Conservation (phyloP, 2,329 filamentous ascomycete genomes). For the Simplicillium sp. region DNA sequence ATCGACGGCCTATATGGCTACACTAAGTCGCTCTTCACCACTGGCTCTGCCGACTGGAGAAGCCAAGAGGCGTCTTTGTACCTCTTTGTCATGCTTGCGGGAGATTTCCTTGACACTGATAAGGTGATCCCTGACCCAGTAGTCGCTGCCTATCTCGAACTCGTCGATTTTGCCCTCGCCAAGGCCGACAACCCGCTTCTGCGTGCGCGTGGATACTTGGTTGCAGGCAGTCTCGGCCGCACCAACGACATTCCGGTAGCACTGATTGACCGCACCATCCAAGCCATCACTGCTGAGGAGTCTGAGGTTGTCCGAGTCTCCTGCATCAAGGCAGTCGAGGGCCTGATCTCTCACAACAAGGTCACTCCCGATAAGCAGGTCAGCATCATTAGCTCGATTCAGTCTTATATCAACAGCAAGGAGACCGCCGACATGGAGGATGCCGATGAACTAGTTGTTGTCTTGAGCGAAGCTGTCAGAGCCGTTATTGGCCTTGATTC, state of each 20-base stretch:
- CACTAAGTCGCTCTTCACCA: slow-evolving; percentile 64
- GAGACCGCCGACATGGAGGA: slow-evolving; percentile 79
- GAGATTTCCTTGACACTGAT: slow-evolving; percentile 71
- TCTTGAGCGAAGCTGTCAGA: slow-evolving; percentile 76
- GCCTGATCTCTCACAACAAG: slow-evolving; percentile 45
- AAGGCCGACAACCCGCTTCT: slow-evolving; percentile 64
- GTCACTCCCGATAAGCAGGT: slow-evolving; percentile 47
- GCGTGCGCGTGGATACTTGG: slow-evolving; percentile 76
- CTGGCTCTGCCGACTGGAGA: slow-evolving; percentile 40
- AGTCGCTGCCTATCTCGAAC: slow-evolving; percentile 65
- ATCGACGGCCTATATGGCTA: slow-evolving; percentile 72
- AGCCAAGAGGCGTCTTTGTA: slow-evolving; percentile 74
- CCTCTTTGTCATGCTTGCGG: slow-evolving; percentile 73
- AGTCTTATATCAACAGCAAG: slow-evolving; percentile 67
- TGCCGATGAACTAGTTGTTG: slow-evolving; percentile 84
- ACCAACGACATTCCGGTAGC: slow-evolving; percentile 54
- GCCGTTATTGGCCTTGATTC: slow-evolving; percentile 76
- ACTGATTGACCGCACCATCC: slow-evolving; percentile 64
- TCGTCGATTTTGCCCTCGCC: slow-evolving; percentile 69
- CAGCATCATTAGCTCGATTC: slow-evolving; percentile 51
- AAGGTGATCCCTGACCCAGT: slow-evolving; percentile 61
- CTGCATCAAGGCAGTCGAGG: slow-evolving; percentile 78
- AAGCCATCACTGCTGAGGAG: slow-evolving; percentile 63
- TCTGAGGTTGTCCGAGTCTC: slow-evolving; percentile 88
- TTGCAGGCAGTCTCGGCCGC: slow-evolving; percentile 70